Evolutionary conservation across 345 rosid genomes (phyloP).

Genomic region (Hirschfeldia incana): DNA sequence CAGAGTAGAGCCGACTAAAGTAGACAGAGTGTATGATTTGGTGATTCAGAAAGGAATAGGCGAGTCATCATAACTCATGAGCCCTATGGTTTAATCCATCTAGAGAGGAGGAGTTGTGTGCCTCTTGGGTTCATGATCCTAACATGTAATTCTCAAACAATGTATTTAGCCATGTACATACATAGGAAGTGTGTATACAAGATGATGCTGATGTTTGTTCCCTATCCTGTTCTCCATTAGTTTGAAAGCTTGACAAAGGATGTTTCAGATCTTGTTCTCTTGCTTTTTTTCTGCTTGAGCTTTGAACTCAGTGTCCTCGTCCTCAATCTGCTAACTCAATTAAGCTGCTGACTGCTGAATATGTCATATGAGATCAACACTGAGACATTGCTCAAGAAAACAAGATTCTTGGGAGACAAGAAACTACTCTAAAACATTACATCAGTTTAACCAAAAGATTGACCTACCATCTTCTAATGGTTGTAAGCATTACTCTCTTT

Average conservation of each 20-base stretch:
- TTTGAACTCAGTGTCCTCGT: neutral
- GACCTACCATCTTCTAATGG: neutral
- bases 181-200: constrained; percentile 9
- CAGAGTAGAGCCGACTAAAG: constrained; percentile 77
- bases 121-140: constrained; percentile 9
- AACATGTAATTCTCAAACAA: constrained; percentile 24
- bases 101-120: neutral
- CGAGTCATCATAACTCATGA: constrained; percentile 40
- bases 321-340: too few relatives aligned
- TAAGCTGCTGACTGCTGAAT: neutral
- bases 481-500: neutral
- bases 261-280: neutral
- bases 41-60: constrained; percentile 65
- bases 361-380: neutral
- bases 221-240: neutral
- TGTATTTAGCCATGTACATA: constrained; percentile 16
- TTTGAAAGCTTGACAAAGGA: constrained; percentile 2
- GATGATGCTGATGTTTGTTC: neutral
- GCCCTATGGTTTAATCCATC: neutral
- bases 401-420: neutral
- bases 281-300: neutral
- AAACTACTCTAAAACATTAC: constrained; percentile 2
- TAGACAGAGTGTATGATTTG: constrained; percentile 82
- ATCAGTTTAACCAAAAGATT: constrained; percentile 12
- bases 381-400: neutral